Evolutionary conservation across 2,329 filamentous ascomycete genomes (phyloP), one percentile per base, ranked within the genome.

Genomic region (Chaetomium globosum): DNA sequence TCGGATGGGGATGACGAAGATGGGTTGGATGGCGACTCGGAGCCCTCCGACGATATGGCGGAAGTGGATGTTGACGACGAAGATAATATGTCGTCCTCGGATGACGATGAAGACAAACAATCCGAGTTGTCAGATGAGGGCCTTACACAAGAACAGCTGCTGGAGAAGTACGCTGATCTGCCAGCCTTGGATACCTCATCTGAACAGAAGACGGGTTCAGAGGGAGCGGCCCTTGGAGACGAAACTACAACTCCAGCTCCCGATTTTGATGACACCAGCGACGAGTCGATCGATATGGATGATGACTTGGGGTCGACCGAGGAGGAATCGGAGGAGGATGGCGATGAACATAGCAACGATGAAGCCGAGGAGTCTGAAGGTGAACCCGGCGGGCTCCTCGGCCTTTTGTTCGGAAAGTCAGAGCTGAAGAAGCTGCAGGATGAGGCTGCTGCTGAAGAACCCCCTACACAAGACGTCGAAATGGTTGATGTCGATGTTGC

Each of bases 211-310:
- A 68, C 43, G 6, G 73, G 46, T 68, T 72, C 43, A 61, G 71
- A 8, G 67, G 69, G 31, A 43, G 51, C 43, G 7, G n/a, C 33
- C 46, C 59, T 53, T 33, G 65, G 71, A 26, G 73, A 74, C 10
- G 71, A 69, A 5, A 70, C 59, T 54, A 6, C 65, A 59, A 61
- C 67, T 71, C 48, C 70, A 48, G 71, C 64, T 1, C 74, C 72
- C 36, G 71, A 77, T 28, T 75, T 75, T 6, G 79, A 80, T 52
- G 85, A 87, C 9, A 86, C 82, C 4, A 85, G 82, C 52, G 87
- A 89, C 68, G 87, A 89, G 73, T 89, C 87, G 1, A 79, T 89
- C 26, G 86, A 88, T 70, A 89, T 89, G 87, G 87, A 89, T 68
- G 86, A 89, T 65, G 86, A 89, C 64, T 77, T 87, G 69, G 85